Percentiles rank a stretch among this genome's conserved stretches.
These are phyloP conservation scores for Monascus purpureus DNA, from an alignment of 495 filamentous ascomycete genomes.

Conservation along the genomic window DNA sequence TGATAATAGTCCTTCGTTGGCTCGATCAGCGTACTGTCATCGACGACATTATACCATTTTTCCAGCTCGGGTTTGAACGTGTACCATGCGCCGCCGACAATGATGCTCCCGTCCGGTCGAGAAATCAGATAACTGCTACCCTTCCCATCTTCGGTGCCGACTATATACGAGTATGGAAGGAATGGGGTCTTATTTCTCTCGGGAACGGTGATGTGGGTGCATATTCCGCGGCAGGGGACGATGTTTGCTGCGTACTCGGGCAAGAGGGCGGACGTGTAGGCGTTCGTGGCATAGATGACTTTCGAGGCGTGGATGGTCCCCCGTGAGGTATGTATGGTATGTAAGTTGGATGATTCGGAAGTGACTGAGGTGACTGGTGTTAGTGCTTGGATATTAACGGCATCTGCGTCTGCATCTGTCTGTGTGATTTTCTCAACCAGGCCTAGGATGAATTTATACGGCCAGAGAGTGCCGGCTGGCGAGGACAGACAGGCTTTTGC, in stretches of 20 bases:
- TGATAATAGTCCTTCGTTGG: conserved; percentile 45
- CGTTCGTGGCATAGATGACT: conserved; percentile 60
- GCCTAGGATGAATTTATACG: conserved; percentile 50
- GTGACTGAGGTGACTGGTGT: conserved; percentile 37
- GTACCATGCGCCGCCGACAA: conserved; percentile 45
- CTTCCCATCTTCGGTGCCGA: conserved; percentile 12
- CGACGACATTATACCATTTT: conserved; percentile 40
- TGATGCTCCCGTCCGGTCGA: conserved; percentile 55
- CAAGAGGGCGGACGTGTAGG: conserved; percentile 47
- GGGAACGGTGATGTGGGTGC: conserved; percentile 52
- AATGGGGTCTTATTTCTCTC: conserved; percentile 35
- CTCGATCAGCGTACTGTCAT: conserved; percentile 38
- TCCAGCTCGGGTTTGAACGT: conserved; percentile 35
- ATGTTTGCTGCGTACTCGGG: conserved; percentile 44
- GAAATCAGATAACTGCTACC: conserved; percentile 48
- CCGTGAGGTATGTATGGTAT: conserved; percentile 37
- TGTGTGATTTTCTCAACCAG: conserved; percentile 40
- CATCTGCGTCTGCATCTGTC: conserved; percentile 33
- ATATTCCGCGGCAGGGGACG: conserved; percentile 40
- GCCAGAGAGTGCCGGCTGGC: conserved; percentile 46
- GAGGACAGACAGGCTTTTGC: conserved; percentile 18
- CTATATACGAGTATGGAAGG: conserved; percentile 20
- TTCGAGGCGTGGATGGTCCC: conserved; percentile 38
- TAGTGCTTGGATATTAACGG: conserved; percentile 47
- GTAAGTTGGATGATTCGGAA: conserved; percentile 14